Evolutionary conservation across 1,284 basidiomycete genomes (phyloP).

Genomic region (Amylostereum areolatum): DNA sequence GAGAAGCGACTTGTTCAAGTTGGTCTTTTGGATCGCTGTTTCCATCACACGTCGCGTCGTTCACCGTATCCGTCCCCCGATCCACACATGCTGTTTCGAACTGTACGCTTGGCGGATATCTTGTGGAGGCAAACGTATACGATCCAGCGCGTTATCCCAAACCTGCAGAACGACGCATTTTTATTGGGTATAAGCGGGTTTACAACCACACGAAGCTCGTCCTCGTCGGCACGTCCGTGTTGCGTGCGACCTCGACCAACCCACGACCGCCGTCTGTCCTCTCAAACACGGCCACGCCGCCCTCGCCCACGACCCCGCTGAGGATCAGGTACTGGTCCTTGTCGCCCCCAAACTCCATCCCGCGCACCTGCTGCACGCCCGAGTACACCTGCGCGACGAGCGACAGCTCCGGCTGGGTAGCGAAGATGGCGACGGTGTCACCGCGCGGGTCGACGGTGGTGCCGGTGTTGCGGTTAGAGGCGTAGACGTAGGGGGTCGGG

Average conservation of each 20-base stretch:
- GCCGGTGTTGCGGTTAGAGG: conserved; percentile 61
- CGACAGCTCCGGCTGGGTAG: conserved; percentile 19
- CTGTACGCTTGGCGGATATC: too few species aligned
- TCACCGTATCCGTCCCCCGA: too few species aligned
- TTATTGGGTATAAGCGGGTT: too few species aligned
- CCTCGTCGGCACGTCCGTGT: conserved; percentile 21
- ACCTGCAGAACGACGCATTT: too few species aligned
- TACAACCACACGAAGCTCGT: conserved; percentile 25
- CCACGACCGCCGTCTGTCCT: conserved; percentile 27
- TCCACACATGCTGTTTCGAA: too few species aligned
- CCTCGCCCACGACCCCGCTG: conserved; percentile 22
- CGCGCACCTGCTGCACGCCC: conserved; percentile 29
- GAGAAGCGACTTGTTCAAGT: too few species aligned
- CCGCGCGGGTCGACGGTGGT: conserved; percentile 38
- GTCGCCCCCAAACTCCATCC: conserved; percentile 29
- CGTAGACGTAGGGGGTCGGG: conserved; percentile 53
- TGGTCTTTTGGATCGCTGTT: too few species aligned
- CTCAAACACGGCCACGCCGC: conserved; percentile 29
- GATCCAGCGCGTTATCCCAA: too few species aligned
- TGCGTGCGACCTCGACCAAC: conserved; percentile 24
- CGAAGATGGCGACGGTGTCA: conserved; percentile 59
- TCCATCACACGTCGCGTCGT: too few species aligned
- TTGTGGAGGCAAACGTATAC: too few species aligned
- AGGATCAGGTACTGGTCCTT: conserved; percentile 28
- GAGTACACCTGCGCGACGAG: conserved; percentile 28